These are phyloP conservation scores for Berberis vulgaris DNA, from an alignment of 164 flowering plant species.

Conservation along the genomic window DNA sequence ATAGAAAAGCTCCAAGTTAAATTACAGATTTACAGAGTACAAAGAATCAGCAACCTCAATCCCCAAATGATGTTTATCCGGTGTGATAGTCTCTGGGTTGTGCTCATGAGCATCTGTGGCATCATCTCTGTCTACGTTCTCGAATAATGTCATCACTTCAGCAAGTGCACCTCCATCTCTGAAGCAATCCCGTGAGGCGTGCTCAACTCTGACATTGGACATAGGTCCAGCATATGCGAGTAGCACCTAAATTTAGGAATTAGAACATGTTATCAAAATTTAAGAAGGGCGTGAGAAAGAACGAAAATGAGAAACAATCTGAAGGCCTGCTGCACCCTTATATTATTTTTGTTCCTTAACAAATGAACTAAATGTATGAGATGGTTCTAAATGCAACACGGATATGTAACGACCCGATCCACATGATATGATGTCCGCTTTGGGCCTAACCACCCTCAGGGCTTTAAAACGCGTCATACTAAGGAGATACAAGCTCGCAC, in stretches of 20 bases:
- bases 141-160: slow-evolving; percentile 67
- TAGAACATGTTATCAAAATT: slow-evolving; percentile 4
- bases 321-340: no score
- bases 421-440: no score
- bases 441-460: no score
- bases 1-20: neutral
- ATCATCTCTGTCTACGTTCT: slow-evolving; percentile 24
- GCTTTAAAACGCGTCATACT: no score
- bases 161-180: slow-evolving; percentile 70
- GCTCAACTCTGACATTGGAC: slow-evolving; percentile 78
- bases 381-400: no score
- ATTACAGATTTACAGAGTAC: no score
- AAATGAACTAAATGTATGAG: no score
- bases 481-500: no score
- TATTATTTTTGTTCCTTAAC: no score
- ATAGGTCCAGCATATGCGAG: slow-evolving; percentile 80
- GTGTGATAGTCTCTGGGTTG: slow-evolving; percentile 8
- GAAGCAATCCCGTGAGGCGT: slow-evolving; percentile 56
- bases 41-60: slow-evolving; percentile 41
- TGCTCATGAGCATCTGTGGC: slow-evolving; percentile 14
- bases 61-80: slow-evolving; percentile 18
- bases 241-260: slow-evolving; percentile 39
- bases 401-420: no score
- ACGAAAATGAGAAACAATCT: neutral
- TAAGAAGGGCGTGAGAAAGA: neutral